Evolutionary conservation across 2,329 filamentous ascomycete species (phyloP).

Genomic region (Helotiales sp.): DNA sequence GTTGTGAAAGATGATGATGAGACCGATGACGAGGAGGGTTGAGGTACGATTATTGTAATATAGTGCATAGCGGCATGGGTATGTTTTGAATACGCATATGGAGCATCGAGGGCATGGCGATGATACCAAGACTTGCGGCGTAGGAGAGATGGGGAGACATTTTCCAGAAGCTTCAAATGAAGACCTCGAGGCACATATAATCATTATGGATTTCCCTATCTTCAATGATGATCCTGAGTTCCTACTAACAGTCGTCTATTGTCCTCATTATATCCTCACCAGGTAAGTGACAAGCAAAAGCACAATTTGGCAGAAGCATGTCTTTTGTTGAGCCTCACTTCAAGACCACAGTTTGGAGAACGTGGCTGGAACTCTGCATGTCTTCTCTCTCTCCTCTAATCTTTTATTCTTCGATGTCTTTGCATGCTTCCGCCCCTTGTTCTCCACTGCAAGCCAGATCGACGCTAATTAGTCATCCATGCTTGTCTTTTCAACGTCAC

Average conservation of each 20-base stretch:
- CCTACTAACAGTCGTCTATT: neutral
- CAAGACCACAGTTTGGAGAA: too few relatives aligned
- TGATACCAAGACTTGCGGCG: neutral
- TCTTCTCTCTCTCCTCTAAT: too few relatives aligned
- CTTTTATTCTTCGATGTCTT: too few relatives aligned
- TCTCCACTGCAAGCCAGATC: too few relatives aligned
- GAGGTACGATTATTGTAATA: conserved; percentile 18
- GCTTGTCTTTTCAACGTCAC: neutral
- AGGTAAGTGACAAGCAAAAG: too few relatives aligned
- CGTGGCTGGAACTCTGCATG: too few relatives aligned
- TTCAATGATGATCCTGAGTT: too few relatives aligned
- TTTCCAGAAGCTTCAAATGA: neutral
- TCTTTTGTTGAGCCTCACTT: too few relatives aligned
- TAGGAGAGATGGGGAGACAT: neutral
- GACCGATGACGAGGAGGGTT: conserved; percentile 23
- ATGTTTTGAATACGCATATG: conserved; percentile 11
- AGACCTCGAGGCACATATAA: neutral
- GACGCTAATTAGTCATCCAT: neutral
- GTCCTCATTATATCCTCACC: neutral
- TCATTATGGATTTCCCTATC: neutral
- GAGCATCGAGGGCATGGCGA: neutral
- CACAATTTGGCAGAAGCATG: too few relatives aligned
- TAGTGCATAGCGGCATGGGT: conserved; percentile 16
- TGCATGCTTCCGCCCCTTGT: too few relatives aligned
- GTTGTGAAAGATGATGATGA: conserved; percentile 48